A percentile compares a stretch with the other conserved stretches of the same genome.
phyloP scores from a whole-genome alignment of 2,329 filamentous ascomycete species.

The Plectosphaerella sp. region DNA sequence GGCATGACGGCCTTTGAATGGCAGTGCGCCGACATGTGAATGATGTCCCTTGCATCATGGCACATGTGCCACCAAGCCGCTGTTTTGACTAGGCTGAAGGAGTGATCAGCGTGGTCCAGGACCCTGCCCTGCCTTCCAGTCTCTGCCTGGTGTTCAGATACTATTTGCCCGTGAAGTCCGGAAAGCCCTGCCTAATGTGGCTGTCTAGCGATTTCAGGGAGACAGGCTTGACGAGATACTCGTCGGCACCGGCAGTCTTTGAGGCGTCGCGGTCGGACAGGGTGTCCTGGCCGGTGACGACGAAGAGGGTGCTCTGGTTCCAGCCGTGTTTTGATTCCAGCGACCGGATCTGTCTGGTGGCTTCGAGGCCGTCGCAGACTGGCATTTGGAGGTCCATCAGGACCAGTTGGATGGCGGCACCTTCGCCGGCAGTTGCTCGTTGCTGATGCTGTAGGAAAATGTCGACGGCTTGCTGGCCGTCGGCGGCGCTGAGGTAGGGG shows the following conservation, averaged over 20 bases:
- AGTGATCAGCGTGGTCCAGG: background rate
- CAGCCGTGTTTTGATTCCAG: constrained; percentile 13
- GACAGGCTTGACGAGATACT: constrained; percentile 7
- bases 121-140: background rate
- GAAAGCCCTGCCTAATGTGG: constrained; percentile 1
- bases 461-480: constrained; percentile 39
- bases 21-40: too few species aligned
- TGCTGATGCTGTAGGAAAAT: constrained; percentile 16
- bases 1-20: too few species aligned
- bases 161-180: background rate
- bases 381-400: constrained; percentile 25
- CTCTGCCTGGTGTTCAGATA: background rate
- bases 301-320: constrained; percentile 14
- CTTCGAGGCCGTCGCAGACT: constrained; percentile 20
- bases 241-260: constrained; percentile 5
- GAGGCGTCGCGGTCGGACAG: background rate
- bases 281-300: constrained; percentile 22
- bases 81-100: background rate
- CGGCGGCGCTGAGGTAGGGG: constrained; percentile 33
- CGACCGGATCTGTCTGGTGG: constrained; percentile 17
- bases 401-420: constrained; percentile 13
- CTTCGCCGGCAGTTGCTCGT: constrained; percentile 2
- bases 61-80: background rate
- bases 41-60: background rate
- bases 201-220: constrained; percentile 2